Conservation (phyloP, 2,329 filamentous ascomycete genomes). For the Fusarium verticillioides region DNA sequence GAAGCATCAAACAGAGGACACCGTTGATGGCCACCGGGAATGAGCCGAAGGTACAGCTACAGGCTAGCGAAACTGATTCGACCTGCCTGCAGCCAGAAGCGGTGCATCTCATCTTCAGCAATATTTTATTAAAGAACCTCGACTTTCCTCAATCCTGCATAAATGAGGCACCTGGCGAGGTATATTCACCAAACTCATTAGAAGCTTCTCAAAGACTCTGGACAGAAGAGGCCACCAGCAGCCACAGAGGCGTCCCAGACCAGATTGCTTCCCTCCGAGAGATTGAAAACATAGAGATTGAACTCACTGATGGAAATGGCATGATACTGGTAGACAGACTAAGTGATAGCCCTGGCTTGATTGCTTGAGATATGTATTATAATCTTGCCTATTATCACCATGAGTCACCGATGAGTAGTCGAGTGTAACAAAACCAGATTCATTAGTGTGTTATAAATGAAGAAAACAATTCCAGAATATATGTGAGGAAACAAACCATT, state of each 20-base stretch:
- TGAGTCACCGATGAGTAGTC: rapidly evolving
- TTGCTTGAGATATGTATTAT: neutral
- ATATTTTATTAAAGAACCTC: neutral
- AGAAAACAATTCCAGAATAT: rapidly evolving
- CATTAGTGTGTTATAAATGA: rapidly evolving
- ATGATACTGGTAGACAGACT: neutral
- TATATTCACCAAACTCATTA: neutral
- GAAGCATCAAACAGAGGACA: neutral
- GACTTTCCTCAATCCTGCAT: neutral
- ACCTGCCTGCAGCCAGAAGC: neutral
- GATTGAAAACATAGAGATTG: neutral
- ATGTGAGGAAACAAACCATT: rapidly evolving
- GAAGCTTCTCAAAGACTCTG: neutral
- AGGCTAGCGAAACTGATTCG: neutral
- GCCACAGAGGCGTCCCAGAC: neutral
- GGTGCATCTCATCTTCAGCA: neutral
- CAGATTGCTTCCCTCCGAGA: rapidly evolving
- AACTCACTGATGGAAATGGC: neutral
- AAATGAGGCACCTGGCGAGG: neutral
- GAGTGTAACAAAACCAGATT: rapidly evolving
- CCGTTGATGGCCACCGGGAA: neutral
- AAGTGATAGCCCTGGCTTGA: neutral
- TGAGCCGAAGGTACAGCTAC: neutral
- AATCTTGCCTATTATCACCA: neutral
- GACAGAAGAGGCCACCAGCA: neutral